Conservation (phyloP, 2,329 filamentous ascomycete genomes). For the Xylaria polymorpha region DNA sequence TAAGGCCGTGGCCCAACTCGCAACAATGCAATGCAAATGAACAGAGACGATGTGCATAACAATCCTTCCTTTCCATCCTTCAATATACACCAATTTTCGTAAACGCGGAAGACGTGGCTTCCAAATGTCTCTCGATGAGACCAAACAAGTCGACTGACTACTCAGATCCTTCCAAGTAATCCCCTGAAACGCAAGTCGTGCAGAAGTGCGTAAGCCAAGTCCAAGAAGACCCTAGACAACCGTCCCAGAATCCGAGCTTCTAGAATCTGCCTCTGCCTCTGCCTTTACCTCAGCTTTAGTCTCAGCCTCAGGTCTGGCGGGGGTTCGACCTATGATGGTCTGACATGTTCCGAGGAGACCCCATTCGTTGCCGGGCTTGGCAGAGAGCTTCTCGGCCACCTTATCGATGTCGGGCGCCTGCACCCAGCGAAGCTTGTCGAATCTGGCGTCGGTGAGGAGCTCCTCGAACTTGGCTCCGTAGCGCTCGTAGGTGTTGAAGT, state of each 20-base stretch:
- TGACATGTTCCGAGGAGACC: neutral
- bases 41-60: neutral
- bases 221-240: neutral
- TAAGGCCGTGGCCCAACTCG: neutral
- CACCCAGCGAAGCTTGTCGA: conserved; percentile 14
- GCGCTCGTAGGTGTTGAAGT: conserved; percentile 29
- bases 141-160: neutral
- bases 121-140: neutral
- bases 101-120: neutral
- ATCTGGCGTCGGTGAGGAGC: conserved; percentile 6
- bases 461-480: conserved; percentile 32
- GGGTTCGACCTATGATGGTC: neutral
- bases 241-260: neutral
- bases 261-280: neutral
- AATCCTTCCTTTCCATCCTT: neutral
- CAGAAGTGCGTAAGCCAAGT: neutral
- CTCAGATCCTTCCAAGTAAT: neutral
- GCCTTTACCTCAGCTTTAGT: neutral
- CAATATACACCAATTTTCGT: neutral
- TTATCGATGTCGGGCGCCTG: neutral
- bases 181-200: too few relatives aligned
- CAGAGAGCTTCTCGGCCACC: neutral
- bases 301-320: neutral
- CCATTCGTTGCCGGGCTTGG: neutral
- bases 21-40: neutral